Percentiles rank a stretch among this genome's conserved stretches.
phyloP scores from a whole-genome alignment of 169 alveolate species.

The Cryptosporidium ubiquitum region DNA sequence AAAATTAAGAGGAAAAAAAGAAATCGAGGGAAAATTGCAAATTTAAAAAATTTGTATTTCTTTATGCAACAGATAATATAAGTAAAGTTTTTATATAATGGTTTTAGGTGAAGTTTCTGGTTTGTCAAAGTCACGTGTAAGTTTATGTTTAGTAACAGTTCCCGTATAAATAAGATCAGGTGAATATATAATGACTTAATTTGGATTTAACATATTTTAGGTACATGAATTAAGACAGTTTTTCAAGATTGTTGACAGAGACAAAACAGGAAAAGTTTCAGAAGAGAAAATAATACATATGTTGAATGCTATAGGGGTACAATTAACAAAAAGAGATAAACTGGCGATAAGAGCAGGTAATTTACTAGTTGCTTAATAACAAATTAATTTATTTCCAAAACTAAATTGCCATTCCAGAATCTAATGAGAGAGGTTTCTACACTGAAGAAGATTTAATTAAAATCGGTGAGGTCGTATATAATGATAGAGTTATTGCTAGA shows the following conservation, averaged over 20 bases:
- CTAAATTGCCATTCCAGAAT: conserved; percentile 1
- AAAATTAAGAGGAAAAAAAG: background rate
- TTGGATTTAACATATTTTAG: background rate
- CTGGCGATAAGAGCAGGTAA: conserved; percentile 72
- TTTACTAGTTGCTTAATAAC: background rate
- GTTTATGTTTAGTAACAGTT: conserved; percentile 3
- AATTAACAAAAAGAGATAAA: conserved; percentile 52
- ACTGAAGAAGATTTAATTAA: conserved; percentile 30
- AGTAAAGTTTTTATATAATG: background rate
- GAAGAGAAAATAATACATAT: conserved; percentile 50
- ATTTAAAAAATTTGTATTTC: no score
- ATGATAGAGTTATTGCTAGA: conserved; percentile 44
- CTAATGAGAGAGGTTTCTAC: conserved; percentile 47
- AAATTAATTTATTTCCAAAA: background rate
- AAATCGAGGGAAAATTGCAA: background rate
- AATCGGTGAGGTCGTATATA: conserved; percentile 66
- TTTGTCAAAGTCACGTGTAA: conserved; percentile 62
- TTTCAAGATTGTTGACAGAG: conserved; percentile 52
- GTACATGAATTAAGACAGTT: conserved; percentile 43
- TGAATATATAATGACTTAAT: background rate
- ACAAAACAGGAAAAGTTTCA: conserved; percentile 42
- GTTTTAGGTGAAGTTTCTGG: conserved; percentile 50
- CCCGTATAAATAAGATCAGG: background rate
- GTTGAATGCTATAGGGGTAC: conserved; percentile 66
- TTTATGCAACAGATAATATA: no score